Percentiles rank a stretch among this genome's conserved stretches.
Evolutionary conservation across 495 filamentous ascomycete species (phyloP).

Genomic region (Neurospora sp.): DNA sequence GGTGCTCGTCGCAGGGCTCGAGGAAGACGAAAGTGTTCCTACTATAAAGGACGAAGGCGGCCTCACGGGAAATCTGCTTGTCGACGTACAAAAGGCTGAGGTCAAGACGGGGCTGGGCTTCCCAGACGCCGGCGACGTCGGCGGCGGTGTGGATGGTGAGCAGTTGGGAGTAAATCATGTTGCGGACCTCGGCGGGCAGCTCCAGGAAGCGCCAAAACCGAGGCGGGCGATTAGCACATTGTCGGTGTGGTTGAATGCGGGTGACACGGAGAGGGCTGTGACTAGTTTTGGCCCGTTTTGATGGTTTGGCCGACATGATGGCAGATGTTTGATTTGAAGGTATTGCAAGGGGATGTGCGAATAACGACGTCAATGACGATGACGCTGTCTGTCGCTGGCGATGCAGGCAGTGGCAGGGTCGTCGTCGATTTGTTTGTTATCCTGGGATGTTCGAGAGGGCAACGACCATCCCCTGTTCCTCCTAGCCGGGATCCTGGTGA

Average conservation of each 20-base stretch:
- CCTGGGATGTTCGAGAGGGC: neutral
- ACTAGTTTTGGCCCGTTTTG: neutral
- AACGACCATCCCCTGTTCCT: neutral
- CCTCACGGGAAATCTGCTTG: constrained; percentile 7
- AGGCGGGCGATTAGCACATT: neutral
- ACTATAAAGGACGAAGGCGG: constrained; percentile 8
- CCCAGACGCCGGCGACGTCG: neutral
- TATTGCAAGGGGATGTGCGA: neutral
- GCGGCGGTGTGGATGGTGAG: neutral
- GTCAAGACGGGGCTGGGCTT: neutral
- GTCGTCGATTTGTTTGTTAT: neutral
- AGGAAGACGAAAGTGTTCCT: constrained; percentile 14
- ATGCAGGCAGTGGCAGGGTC: neutral
- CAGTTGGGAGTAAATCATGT: neutral
- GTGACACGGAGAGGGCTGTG: neutral
- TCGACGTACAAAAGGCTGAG: constrained; percentile 5
- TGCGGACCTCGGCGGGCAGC: constrained; percentile 3
- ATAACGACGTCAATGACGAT: neutral
- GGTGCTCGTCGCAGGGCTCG: constrained; percentile 8
- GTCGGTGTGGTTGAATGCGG: constrained; percentile 4
- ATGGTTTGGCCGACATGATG: neutral
- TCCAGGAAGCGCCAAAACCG: constrained; percentile 3
- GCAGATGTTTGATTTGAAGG: neutral
- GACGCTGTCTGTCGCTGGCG: neutral
- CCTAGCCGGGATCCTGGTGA: neutral